Evolutionary conservation across 768 basidiomycete genomes (phyloP), one percentile per base, ranked within the genome.

Genomic region (Boletus coccyginus): DNA sequence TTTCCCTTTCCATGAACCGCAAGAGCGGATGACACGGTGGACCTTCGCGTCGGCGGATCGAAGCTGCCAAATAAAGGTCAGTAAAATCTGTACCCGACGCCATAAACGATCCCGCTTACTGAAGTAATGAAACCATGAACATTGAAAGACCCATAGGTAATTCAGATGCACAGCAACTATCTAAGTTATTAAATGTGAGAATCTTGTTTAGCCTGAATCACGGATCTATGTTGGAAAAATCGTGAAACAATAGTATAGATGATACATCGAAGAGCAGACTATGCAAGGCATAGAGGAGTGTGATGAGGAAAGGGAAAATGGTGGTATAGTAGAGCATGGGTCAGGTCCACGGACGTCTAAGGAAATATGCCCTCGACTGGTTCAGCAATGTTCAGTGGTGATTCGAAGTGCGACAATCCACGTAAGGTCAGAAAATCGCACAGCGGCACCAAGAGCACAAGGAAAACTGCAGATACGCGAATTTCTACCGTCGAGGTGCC

Each of bases 401-500:
- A 48, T 60, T 54, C 39, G 24, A 50, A 52, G 54, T 47, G 58
- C 49, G 46, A 58, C 47, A 52, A 53, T 55, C 50, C 60, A 50
- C 13, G 42, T 38, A 46, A 50, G 38, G 44, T 33, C 49, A 46
- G 46, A 60, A 56, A 13, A 54, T 64, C 58, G 57, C 58, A 55
- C 51, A 53, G 50, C 46, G 46, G 35, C 47, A 57, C 56, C 46
- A 31, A 47, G 38, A 51, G 55, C 53, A 53, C 55, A 51, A 51
- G 19, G 21, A 41, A 19, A 32, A 33, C 14, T 52, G 57, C 38
- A 29, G 48, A 50, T 42, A 39, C n/a, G 53, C 51, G 24, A 51
- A 55, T 49, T 32, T 68, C 62, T 73, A 84, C 70, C 84, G 79
- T 59, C 70, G 65, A 39, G 85, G 78, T 39, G 88, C 88, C 57